Evolutionary conservation across 106 monocot genomes (phyloP).

Genomic region (Apostasia ramifera): DNA sequence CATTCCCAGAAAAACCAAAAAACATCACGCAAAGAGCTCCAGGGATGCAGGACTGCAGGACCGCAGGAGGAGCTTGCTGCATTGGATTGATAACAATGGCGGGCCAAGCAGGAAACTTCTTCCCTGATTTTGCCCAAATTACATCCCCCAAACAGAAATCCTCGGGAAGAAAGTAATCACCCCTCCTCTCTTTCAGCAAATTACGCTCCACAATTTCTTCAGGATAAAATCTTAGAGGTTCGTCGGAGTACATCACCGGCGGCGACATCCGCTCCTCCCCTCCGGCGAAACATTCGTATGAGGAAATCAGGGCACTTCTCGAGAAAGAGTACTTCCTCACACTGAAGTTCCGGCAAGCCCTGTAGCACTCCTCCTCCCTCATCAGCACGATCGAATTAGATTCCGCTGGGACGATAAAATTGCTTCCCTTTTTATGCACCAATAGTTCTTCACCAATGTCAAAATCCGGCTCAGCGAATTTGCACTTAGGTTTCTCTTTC

Average conservation of each 20-base stretch:
- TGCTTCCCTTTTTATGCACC: neutral
- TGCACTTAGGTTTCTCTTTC: slow-evolving; percentile 42
- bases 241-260: neutral
- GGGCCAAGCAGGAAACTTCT: slow-evolving; percentile 80
- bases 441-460: neutral
- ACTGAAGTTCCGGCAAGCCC: slow-evolving; percentile 26
- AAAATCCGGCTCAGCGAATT: slow-evolving; percentile 11
- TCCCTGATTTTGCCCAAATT: slow-evolving; percentile 83
- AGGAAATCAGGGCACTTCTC: slow-evolving; percentile 27
- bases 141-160: slow-evolving; percentile 72
- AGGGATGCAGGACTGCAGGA: slow-evolving; percentile 62
- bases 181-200: slow-evolving; percentile 17
- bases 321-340: slow-evolving; percentile 26
- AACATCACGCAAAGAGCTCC: slow-evolving; percentile 87
- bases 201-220: slow-evolving; percentile 4
- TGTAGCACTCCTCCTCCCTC: slow-evolving; percentile 28
- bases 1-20: slow-evolving; percentile 62
- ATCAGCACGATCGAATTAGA: slow-evolving; percentile 1
- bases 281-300: slow-evolving; percentile 3
- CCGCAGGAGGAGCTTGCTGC: slow-evolving; percentile 47
- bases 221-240: neutral
- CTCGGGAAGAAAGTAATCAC: slow-evolving; percentile 38
- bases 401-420: neutral
- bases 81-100: slow-evolving; percentile 82
- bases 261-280: slow-evolving; percentile 7